Conservation (phyloP, 148 eudicot genomes). For the Polygonum maritimum region DNA sequence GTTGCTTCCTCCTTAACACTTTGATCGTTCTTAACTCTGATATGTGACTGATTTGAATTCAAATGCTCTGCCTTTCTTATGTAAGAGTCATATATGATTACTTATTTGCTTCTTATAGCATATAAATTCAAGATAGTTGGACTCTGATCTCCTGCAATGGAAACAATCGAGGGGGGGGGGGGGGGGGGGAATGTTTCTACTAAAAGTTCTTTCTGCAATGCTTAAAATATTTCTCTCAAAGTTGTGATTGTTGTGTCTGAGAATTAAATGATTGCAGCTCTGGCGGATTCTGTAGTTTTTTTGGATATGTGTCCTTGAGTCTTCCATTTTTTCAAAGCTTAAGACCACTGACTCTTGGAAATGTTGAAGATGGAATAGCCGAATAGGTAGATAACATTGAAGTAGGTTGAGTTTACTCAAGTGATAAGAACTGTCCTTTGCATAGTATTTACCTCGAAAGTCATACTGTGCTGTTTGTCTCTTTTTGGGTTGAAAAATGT, state of each 20-base stretch:
- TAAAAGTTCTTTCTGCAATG: background rate
- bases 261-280: background rate
- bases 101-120: background rate
- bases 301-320: background rate
- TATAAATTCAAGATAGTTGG: background rate
- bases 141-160: background rate
- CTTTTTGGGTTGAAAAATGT: background rate
- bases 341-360: background rate
- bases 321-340: background rate
- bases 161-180: background rate
- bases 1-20: background rate
- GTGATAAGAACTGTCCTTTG: background rate
- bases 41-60: background rate
- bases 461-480: background rate
- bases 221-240: background rate
- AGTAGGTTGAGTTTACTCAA: background rate
- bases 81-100: background rate
- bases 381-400: background rate
- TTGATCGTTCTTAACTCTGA: background rate
- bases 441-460: background rate
- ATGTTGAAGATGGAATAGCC: background rate
- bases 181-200: background rate
- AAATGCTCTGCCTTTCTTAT: background rate
- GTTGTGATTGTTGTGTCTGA: background rate
- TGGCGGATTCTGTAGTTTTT: background rate